Base-by-base conservation (phyloP, 805 yeast genomes). In the Metschnikowia chrysomelidarum region DNA sequence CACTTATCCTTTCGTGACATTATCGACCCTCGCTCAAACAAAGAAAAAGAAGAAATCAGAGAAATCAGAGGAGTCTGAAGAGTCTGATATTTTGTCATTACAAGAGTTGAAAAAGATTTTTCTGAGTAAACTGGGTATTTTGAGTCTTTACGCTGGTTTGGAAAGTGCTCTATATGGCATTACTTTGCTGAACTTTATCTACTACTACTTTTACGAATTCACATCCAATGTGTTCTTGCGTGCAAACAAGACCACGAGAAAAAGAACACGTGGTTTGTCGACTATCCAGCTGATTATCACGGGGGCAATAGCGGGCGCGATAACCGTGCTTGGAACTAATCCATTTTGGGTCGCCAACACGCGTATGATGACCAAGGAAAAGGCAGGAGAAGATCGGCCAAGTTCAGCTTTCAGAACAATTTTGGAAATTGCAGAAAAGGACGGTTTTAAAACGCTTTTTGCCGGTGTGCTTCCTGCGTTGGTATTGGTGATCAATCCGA, bases 331-430 rank as follows among this genome's bases (percentile, higher is more conserved):
- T 14, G 71, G 80, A 8, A 80, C 95, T 9, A 88, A 88, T 58
- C 97, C 97, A 16, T 78, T 87, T 48, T 88, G 97, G 97, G 95
- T 88, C 27, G 93, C 94, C 28, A 88, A 88, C 57, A 88, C 97
- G 3, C 74, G 96, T 54, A 78, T 82, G 75, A 85, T 94, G 49
- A 87, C 89, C 33, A 36, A 36, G 28, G 56, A 61, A 37, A 59
- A 61, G 43, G 60, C 60, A 40, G 44, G 38, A 17, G 45, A 39
- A 13, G 38, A 40, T 16, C 46, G 41, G 12, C 51, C 51, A 16
- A 51, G 44, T 7, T 64, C 73, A 20, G 78, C 89, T 1, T 46
- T 84, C 25, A 62, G 62, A 32, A 75, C 85, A 6, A 64, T 88
- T 30, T 36, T 71, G 31, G 76, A 82, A 15, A 83, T 89, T 33